Evolutionary conservation across 2,329 filamentous ascomycete genomes (phyloP), one percentile per base, ranked within the genome.

Genomic region (Penicillium expansum): DNA sequence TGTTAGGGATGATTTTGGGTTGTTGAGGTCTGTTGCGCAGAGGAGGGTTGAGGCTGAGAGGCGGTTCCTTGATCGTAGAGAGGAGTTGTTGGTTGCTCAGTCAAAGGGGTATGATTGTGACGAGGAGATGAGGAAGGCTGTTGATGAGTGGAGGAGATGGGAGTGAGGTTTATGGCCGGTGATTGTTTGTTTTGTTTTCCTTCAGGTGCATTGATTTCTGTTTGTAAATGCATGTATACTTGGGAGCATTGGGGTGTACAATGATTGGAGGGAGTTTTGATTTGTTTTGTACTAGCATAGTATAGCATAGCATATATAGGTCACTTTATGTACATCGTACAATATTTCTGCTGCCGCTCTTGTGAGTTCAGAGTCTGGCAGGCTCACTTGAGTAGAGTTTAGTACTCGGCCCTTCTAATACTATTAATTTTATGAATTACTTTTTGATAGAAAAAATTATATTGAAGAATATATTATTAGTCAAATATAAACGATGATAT

Each of bases 1-100:
- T 43, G 77, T 82, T 55, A 81, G 81, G 35, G 83, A 88, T 51
- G 89, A 96, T 67, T 80, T 87, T 55, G 79, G 79, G 24, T 87
- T 86, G 61, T 73, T 96, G 38, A 84, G 82, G 65, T 77, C 86
- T 33, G 76, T 82, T 45, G 84, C 88, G 63, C 79, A 86, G 63
- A 79, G 83, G 63, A 71, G 83, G 20, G 80, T 76, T 52, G 78
- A 80, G 3, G 81, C 85, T 42, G 86, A 90, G 68, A 73, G 79
- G 14, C 79, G 84, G 43, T 83, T 87, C 55, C 77, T 84, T 44
- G 81, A 82, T 42, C 79, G 82, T 62, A 76, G 86, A 55, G 79
- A 78, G 45, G 77, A 78, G 60, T 71, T 86, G 52, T 73, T 83
- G 50, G 75, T 79, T 47, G 82, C 88, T 63, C 84, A 85, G 79